A percentile compares a stretch with the other conserved stretches of the same genome.
Evolutionary conservation across 495 filamentous ascomycete species (phyloP).

Genomic region (Penicillium crystallinum): DNA sequence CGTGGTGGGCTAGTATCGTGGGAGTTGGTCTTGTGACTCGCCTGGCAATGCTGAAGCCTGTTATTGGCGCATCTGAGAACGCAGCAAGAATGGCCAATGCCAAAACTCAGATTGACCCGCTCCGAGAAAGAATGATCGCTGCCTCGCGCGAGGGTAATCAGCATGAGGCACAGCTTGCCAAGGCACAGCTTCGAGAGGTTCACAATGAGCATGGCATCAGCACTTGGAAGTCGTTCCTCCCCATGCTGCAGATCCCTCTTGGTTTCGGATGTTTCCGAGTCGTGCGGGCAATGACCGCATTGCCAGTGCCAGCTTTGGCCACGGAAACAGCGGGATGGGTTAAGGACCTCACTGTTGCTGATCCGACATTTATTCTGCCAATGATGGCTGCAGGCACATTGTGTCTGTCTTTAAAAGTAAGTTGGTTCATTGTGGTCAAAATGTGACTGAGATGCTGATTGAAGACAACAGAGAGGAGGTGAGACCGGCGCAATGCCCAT

Average conservation of each 20-base stretch:
- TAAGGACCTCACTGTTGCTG: slow-evolving; percentile 66
- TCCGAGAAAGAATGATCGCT: slow-evolving; percentile 40
- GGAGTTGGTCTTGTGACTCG: slow-evolving; percentile 60
- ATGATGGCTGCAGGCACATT: slow-evolving; percentile 43
- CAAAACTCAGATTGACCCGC: slow-evolving; percentile 34
- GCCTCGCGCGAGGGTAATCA: slow-evolving; percentile 35
- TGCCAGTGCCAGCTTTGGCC: slow-evolving; percentile 77
- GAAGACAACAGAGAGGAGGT: slow-evolving; percentile 45
- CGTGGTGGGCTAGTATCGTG: slow-evolving; percentile 77
- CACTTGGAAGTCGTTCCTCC: slow-evolving; percentile 48
- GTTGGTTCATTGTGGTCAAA: slow-evolving; percentile 16
- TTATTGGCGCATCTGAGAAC: slow-evolving; percentile 55
- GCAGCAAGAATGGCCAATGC: slow-evolving; percentile 44
- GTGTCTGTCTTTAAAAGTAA: slow-evolving; percentile 54
- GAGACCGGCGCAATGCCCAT: slow-evolving; percentile 38
- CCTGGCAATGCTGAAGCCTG: slow-evolving; percentile 56
- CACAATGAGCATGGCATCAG: slow-evolving; percentile 51
- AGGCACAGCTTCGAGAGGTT: slow-evolving; percentile 43
- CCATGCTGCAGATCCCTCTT: slow-evolving; percentile 61
- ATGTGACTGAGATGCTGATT: neutral
- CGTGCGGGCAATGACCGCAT: slow-evolving; percentile 61
- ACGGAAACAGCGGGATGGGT: slow-evolving; percentile 72
- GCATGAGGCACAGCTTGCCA: slow-evolving; percentile 32
- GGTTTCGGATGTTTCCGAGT: slow-evolving; percentile 76
- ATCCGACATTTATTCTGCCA: slow-evolving; percentile 76